Percentiles rank a stretch among this genome's conserved stretches.
phyloP scores from a whole-genome alignment of 2,329 filamentous ascomycete genomes.

The Diaporthe batatas region DNA sequence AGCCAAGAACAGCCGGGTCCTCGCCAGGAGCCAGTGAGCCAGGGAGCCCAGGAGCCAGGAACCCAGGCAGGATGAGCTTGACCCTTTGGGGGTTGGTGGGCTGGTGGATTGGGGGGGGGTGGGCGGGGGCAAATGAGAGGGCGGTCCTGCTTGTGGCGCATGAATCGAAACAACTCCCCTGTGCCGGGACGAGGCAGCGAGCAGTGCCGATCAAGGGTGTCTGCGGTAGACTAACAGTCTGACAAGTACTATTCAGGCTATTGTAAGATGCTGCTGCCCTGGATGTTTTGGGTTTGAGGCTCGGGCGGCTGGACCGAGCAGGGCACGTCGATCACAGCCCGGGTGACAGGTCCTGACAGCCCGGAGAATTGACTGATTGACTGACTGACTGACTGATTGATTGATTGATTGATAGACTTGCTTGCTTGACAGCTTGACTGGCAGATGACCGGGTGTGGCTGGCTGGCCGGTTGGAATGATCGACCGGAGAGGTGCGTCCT shows the following conservation, averaged over 20 bases:
- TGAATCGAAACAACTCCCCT: slow-evolving; percentile 36
- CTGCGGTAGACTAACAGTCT: slow-evolving; percentile 21
- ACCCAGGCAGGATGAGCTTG: slow-evolving; percentile 13
- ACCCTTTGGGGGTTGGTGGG: slow-evolving; percentile 1
- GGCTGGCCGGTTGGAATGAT: slow-evolving; percentile 1
- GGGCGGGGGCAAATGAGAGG: slow-evolving; percentile 26
- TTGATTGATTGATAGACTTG: neutral
- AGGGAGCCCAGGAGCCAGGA: neutral
- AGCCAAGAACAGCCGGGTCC: no score
- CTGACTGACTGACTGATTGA: no score
- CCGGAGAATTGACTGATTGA: neutral
- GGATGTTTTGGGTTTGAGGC: slow-evolving; percentile 25
- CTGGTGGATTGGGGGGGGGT: neutral
- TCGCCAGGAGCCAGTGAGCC: no score
- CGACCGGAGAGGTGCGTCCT: slow-evolving; percentile 19
- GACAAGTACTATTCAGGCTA: neutral
- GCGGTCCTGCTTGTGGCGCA: slow-evolving; percentile 30
- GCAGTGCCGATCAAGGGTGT: slow-evolving; percentile 32
- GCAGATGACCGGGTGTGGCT: neutral
- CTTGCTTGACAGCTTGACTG: neutral
- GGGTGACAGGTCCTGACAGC: slow-evolving; percentile 4
- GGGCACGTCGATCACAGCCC: slow-evolving; percentile 24
- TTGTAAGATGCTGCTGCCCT: neutral
- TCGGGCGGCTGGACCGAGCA: slow-evolving; percentile 28
- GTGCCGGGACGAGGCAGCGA: slow-evolving; percentile 27